These are phyloP conservation scores for Lactuca saligna DNA, from an alignment of 129 eudicot species.

Conservation along the genomic window DNA sequence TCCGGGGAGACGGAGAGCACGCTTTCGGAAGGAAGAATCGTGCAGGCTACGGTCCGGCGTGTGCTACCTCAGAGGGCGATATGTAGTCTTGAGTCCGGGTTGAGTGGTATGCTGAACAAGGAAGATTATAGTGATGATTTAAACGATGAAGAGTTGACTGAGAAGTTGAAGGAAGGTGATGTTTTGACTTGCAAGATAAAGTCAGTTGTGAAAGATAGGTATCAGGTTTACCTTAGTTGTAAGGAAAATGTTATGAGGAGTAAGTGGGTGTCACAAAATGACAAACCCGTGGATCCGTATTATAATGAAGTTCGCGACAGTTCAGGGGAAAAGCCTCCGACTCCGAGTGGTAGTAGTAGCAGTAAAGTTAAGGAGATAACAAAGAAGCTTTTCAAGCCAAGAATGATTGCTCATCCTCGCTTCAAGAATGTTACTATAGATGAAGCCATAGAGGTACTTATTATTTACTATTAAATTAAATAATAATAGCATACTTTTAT, in stretches of 20 bases:
- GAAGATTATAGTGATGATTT: slow-evolving; percentile 76
- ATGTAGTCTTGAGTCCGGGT: slow-evolving; percentile 77
- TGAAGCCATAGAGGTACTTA: slow-evolving; percentile 77
- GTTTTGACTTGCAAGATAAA: slow-evolving; percentile 71
- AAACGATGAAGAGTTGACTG: slow-evolving; percentile 64
- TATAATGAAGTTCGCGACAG: slow-evolving; percentile 63
- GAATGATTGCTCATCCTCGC: slow-evolving; percentile 89
- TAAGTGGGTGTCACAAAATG: slow-evolving; percentile 53
- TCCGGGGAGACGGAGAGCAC: slow-evolving; percentile 81
- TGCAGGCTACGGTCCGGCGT: slow-evolving; percentile 79
- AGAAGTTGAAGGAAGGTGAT: slow-evolving; percentile 80
- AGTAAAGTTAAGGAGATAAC: slow-evolving; percentile 78
- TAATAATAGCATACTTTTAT: neutral
- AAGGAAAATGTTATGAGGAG: slow-evolving; percentile 79
- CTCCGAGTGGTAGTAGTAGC: neutral
- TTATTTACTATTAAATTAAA: neutral
- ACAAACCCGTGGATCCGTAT: slow-evolving; percentile 54
- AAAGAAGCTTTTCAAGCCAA: slow-evolving; percentile 83
- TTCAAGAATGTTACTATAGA: slow-evolving; percentile 80
- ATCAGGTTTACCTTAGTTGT: slow-evolving; percentile 73
- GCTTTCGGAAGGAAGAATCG: slow-evolving; percentile 75
- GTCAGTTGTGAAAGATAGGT: slow-evolving; percentile 68
- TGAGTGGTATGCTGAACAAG: slow-evolving; percentile 68
- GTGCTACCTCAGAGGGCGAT: slow-evolving; percentile 72
- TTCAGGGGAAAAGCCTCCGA: slow-evolving; percentile 48